Evolutionary conservation across 2,329 filamentous ascomycete species (phyloP).

Genomic region (Fusarium albosuccineum): DNA sequence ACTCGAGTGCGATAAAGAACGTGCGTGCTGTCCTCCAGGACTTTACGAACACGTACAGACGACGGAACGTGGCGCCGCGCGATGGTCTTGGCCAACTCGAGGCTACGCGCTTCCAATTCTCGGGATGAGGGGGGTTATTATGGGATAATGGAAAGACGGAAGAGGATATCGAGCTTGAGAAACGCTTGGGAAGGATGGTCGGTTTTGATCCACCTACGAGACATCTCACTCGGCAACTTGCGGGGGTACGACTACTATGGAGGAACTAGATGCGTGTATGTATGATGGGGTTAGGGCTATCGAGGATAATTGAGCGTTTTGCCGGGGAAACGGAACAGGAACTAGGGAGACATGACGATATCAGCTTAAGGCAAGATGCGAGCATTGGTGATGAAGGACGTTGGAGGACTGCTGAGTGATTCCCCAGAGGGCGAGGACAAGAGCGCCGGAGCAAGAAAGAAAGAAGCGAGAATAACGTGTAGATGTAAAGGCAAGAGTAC

Average conservation of each 20-base stretch:
- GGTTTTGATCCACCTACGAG: conserved; percentile 12
- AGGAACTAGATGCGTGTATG: conserved; percentile 33
- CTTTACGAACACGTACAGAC: conserved; percentile 94
- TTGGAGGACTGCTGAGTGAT: conserved; percentile 2
- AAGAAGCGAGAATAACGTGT: conserved; percentile 7
- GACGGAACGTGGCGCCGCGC: conserved; percentile 93
- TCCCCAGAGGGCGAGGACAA: conserved; percentile 9
- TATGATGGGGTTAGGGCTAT: conserved; percentile 30
- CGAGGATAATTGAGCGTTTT: conserved; percentile 42
- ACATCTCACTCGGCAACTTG: conserved; percentile 17
- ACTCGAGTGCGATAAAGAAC: conserved; percentile 73
- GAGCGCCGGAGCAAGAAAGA: conserved; percentile 13
- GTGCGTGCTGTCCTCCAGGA: conserved; percentile 91
- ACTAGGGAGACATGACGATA: conserved; percentile 30
- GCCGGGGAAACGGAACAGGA: conserved; percentile 28
- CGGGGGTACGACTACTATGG: conserved; percentile 16
- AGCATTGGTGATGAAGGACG: conserved; percentile 22
- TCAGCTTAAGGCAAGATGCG: conserved; percentile 19
- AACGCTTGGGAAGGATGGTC: conserved; percentile 4
- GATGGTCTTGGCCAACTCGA: conserved; percentile 91
- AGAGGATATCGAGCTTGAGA: conserved; percentile 1
- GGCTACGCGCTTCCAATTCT: conserved; percentile 87
- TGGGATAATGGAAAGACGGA: conserved; percentile 3
- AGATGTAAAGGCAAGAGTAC: conserved; percentile 32
- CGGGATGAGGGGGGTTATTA: conserved; percentile 47